Conservation (phyloP, 1,284 basidiomycete genomes). For the Malassezia sympodialis region DNA sequence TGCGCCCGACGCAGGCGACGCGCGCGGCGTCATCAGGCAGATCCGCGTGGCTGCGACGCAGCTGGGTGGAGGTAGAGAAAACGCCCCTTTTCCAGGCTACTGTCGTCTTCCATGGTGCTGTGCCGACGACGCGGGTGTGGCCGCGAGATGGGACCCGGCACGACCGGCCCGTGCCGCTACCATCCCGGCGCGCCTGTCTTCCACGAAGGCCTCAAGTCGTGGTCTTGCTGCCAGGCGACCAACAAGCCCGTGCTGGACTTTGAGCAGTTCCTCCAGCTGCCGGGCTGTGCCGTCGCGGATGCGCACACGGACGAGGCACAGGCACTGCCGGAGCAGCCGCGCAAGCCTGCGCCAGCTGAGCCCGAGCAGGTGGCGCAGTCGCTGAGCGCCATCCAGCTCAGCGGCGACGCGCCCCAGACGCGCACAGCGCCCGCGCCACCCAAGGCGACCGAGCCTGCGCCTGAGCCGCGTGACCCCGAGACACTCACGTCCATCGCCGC, state of each 20-base stretch:
- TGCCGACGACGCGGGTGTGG: slow-evolving; percentile 45
- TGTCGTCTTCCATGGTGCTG: slow-evolving; percentile 26
- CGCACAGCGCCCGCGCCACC: neutral
- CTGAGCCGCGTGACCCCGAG: slow-evolving; percentile 7
- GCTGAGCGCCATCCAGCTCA: slow-evolving; percentile 5
- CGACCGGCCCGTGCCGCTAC: slow-evolving; percentile 25
- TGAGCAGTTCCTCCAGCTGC: slow-evolving; percentile 41
- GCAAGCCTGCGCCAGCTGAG: neutral
- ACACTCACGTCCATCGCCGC: neutral
- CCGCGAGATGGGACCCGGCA: slow-evolving; percentile 23
- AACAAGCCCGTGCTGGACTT: slow-evolving; percentile 48
- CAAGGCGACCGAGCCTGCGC: slow-evolving; percentile 2
- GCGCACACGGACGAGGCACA: slow-evolving; percentile 34
- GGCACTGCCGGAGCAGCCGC: slow-evolving; percentile 7
- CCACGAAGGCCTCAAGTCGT: slow-evolving; percentile 46
- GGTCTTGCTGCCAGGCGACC: slow-evolving; percentile 45
- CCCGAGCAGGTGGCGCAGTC: neutral
- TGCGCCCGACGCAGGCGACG: neutral
- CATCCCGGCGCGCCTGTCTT: slow-evolving; percentile 46
- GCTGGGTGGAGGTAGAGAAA: neutral
- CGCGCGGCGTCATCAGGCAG: neutral
- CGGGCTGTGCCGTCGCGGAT: slow-evolving; percentile 28
- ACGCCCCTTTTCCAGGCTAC: neutral
- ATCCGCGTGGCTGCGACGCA: neutral
- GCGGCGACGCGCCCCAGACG: neutral